A percentile compares a stretch with the other conserved stretches of the same genome.
Conservation (phyloP, 1,284 basidiomycete genomes). For the Moniliella sp. region DNA sequence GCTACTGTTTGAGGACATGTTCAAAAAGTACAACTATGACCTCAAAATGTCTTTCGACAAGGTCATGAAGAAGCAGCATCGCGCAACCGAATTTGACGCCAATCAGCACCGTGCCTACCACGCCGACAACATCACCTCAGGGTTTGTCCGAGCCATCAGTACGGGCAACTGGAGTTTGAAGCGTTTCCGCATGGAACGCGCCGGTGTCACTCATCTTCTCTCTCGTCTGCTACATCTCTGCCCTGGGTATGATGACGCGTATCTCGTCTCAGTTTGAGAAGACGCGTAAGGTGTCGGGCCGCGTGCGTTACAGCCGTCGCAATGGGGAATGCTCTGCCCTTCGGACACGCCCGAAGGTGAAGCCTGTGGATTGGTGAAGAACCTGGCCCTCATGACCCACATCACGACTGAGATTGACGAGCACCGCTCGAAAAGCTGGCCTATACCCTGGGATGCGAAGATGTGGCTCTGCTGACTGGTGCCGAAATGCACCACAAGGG, state of each 20-base stretch:
- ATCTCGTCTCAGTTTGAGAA: slow-evolving; percentile 98
- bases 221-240: slow-evolving; percentile 85
- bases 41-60: slow-evolving; percentile 93
- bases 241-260: slow-evolving; percentile 98
- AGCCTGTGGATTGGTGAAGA: slow-evolving; percentile 95
- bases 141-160: slow-evolving; percentile 90
- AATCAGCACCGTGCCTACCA: slow-evolving; percentile 73
- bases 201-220: slow-evolving; percentile 95
- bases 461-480: slow-evolving; percentile 76
- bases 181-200: slow-evolving; percentile 98
- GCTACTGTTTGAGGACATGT: slow-evolving; percentile 83
- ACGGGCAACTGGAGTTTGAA: slow-evolving; percentile 98
- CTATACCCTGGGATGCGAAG: slow-evolving; percentile 85
- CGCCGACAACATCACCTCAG: slow-evolving; percentile 72
- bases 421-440: slow-evolving; percentile 72
- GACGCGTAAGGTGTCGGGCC: slow-evolving; percentile 97
- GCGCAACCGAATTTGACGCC: slow-evolving; percentile 84
- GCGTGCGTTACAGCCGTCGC: slow-evolving; percentile 82
- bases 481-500: slow-evolving; percentile 78
- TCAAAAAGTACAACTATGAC: slow-evolving; percentile 95
- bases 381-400: slow-evolving; percentile 95
- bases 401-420: slow-evolving; percentile 98
- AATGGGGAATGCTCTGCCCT: slow-evolving; percentile 97
- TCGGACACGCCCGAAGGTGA: slow-evolving; percentile 99
- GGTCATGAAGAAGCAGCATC: slow-evolving; percentile 85